Conservation (phyloP, 352 stramenopile genomes). For the Pythium grandisporangium region DNA sequence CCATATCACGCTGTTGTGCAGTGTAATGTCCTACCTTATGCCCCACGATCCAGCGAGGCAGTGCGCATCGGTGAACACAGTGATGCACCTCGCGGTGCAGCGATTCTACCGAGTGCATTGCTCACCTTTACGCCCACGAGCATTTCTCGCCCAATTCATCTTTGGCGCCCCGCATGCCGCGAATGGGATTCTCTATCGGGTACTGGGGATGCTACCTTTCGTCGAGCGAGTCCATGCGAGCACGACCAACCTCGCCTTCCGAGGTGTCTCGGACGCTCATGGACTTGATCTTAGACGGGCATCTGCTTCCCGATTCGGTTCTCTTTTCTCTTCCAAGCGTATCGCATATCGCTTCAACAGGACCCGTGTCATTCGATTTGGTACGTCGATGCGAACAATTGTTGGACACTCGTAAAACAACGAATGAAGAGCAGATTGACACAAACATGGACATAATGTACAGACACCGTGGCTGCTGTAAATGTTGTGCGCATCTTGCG, state of each 20-base stretch:
- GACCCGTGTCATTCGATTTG: too few relatives aligned
- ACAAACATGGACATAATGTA: too few relatives aligned
- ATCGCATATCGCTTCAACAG: too few relatives aligned
- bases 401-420: too few relatives aligned
- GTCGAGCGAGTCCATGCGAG: not conserved
- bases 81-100: not conserved
- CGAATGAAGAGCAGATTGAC: too few relatives aligned
- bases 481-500: constrained; percentile 19
- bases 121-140: too few relatives aligned
- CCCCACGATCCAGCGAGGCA: not conserved
- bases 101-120: not conserved
- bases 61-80: not conserved
- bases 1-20: not conserved
- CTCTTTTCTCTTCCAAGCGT: too few relatives aligned
- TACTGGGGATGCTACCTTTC: not conserved
- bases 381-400: too few relatives aligned
- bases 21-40: not conserved
- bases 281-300: too few relatives aligned
- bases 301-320: too few relatives aligned
- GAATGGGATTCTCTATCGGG: not conserved
- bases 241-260: not conserved
- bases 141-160: not conserved
- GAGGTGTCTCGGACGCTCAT: constrained; percentile 7
- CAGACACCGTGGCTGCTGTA: too few relatives aligned
- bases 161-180: not conserved